phyloP scores from a whole-genome alignment of 139 green algal genomes.

The Gonium pectorale region DNA sequence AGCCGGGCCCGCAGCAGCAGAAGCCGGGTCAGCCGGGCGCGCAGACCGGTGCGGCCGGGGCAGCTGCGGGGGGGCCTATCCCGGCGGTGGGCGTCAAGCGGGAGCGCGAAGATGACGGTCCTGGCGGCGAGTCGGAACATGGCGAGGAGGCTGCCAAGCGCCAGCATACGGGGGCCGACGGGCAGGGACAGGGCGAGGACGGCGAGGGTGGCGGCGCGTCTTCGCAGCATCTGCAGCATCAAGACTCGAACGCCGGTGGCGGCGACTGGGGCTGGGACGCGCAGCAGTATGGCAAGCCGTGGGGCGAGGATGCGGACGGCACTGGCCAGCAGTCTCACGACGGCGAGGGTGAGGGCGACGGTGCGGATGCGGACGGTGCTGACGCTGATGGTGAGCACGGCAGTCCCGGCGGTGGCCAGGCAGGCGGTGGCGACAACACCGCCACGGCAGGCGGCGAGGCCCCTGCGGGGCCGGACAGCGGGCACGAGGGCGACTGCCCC shows the following conservation, averaged over 20 bases:
- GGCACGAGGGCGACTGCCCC: slow-evolving; percentile 30
- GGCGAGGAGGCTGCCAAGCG: slow-evolving; percentile 3
- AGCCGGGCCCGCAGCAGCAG: not conserved
- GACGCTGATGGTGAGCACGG: not conserved
- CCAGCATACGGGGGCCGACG: not conserved
- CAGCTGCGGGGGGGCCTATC: not conserved
- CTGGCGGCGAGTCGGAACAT: not conserved
- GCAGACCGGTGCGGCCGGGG: not conserved
- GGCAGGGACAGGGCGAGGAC: not conserved
- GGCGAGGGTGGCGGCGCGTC: not conserved
- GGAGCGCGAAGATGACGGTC: slow-evolving; percentile 8
- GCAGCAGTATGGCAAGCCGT: not conserved
- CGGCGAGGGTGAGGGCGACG: not conserved
- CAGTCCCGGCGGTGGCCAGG: not conserved
- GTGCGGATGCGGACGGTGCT: not conserved
- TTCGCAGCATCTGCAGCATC: not conserved
- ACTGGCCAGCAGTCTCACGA: too few relatives aligned
- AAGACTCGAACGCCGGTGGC: not conserved
- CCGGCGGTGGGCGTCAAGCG: slow-evolving; percentile 17
- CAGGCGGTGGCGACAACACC: not conserved
- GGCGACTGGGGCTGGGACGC: not conserved
- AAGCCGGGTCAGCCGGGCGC: not conserved
- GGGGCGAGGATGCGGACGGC: not conserved
- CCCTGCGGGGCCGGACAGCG: not conserved
- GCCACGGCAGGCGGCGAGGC: not conserved